Percentiles rank a stretch among this genome's conserved stretches.
phyloP scores from a whole-genome alignment of 1,284 basidiomycete genomes.

The Trametes pubescens region DNA sequence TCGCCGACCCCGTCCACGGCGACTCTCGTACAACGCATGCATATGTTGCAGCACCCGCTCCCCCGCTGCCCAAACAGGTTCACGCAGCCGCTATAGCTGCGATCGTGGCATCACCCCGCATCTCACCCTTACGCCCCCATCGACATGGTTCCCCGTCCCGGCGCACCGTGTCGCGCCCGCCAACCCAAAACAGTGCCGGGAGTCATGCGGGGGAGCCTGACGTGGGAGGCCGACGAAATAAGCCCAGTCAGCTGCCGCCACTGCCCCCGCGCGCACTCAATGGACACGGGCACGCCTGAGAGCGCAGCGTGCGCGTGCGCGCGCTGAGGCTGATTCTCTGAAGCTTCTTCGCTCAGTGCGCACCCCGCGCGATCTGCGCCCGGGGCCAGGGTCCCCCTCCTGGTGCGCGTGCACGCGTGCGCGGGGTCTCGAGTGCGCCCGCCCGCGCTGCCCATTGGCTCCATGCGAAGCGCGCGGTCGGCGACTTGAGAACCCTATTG shows the following conservation, averaged over 20 bases:
- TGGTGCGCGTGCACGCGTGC: background rate
- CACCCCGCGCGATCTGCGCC: conserved; percentile 15
- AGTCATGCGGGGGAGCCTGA: conserved; percentile 13
- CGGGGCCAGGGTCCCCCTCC: background rate
- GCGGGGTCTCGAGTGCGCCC: too few species aligned
- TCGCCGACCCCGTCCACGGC: background rate
- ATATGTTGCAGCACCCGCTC: background rate
- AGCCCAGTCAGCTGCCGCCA: conserved; percentile 22
- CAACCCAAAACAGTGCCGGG: conserved; percentile 10
- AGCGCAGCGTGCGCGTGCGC: conserved; percentile 11
- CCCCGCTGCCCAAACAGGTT: conserved; percentile 12
- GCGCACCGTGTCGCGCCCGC: conserved; percentile 9
- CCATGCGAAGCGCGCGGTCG: conserved; percentile 4
- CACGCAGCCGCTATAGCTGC: conserved; percentile 13
- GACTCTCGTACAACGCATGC: background rate
- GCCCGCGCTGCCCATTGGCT: background rate
- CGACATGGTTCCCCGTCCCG: too few species aligned
- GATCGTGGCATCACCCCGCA: conserved; percentile 14
- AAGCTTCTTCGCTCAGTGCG: conserved; percentile 6
- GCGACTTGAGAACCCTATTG: conserved; percentile 1
- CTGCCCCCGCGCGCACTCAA: conserved; percentile 21
- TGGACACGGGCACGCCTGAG: conserved; percentile 16
- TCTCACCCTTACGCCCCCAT: too few species aligned
- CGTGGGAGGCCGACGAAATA: conserved; percentile 26
- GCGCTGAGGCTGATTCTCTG: conserved; percentile 5